phyloP scores from a whole-genome alignment of 192 early-diverging fungal genomes.

The Rhizophagus prolifer region DNA sequence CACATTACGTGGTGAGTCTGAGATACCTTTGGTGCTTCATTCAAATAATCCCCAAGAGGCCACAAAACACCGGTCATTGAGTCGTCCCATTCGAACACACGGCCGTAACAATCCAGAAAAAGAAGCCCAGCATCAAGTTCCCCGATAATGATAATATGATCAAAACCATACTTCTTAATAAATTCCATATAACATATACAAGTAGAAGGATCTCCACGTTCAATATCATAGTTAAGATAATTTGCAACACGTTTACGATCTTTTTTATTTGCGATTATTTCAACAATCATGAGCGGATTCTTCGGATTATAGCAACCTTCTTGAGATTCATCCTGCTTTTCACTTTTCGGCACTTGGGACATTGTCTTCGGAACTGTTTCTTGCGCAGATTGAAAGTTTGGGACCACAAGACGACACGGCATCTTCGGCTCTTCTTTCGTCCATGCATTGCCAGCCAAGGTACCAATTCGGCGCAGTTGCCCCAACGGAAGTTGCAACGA shows the following conservation, averaged over 20 bases:
- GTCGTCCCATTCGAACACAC: conserved; percentile 11
- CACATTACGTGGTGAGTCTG: neutral
- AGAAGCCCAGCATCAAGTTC: neutral
- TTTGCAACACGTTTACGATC: conserved; percentile 14
- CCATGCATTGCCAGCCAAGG: neutral
- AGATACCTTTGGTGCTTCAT: neutral
- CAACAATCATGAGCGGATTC: neutral
- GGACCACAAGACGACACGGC: conserved; percentile 16
- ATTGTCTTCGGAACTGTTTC: neutral
- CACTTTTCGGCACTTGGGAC: neutral
- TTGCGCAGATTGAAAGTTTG: neutral
- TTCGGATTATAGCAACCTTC: conserved; percentile 12
- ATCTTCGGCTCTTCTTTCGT: conserved; percentile 6
- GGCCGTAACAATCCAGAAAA: conserved; percentile 20
- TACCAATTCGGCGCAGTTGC: conserved; percentile 12
- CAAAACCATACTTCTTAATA: conserved; percentile 13
- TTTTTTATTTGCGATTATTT: conserved; percentile 21
- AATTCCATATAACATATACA: conserved; percentile 9
- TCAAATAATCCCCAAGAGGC: conserved; percentile 6
- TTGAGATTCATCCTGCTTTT: neutral
- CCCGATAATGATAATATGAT: conserved; percentile 17
- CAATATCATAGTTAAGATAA: neutral
- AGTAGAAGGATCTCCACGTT: neutral
- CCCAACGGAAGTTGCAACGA: neutral
- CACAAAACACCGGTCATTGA: conserved; percentile 1